Evolutionary conservation across 768 basidiomycete species (phyloP).

Genomic region (Gloeopeniophorella convolvens): DNA sequence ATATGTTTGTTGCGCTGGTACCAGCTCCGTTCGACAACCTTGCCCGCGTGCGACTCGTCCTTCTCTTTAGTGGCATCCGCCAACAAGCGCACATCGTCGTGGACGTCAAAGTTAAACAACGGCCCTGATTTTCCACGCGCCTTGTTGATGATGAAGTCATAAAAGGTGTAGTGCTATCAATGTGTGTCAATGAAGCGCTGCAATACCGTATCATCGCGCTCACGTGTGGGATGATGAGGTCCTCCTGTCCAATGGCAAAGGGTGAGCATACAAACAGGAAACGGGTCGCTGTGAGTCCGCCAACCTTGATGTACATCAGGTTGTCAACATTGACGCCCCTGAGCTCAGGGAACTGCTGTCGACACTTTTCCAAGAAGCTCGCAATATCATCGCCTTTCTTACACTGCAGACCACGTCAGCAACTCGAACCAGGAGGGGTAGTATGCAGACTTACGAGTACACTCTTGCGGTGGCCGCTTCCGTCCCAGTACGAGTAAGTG

Average conservation of each 20-base stretch:
- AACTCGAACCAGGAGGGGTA: constrained; percentile 3
- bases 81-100: constrained; percentile 92
- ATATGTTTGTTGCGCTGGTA: constrained; percentile 97
- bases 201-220: too few relatives aligned
- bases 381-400: constrained; percentile 93
- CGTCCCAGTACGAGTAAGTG: constrained; percentile 97
- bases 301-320: constrained; percentile 95
- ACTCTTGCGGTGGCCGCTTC: constrained; percentile 91
- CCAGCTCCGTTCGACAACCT: constrained; percentile 94
- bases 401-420: constrained; percentile 52
- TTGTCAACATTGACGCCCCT: constrained; percentile 89
- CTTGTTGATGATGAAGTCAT: constrained; percentile 98
- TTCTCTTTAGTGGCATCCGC: constrained; percentile 96
- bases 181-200: too few relatives aligned
- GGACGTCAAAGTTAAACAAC: constrained; percentile 97
- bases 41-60: constrained; percentile 97
- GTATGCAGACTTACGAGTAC: constrained; percentile 59
- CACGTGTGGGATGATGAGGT: constrained; percentile 95
- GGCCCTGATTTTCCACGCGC: constrained; percentile 97
- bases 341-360: constrained; percentile 89
- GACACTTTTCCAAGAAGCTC: constrained; percentile 86
- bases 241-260: constrained; percentile 56
- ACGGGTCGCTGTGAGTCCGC: constrained; percentile 18
- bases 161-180: constrained; percentile 89
- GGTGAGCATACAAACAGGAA: constrained; percentile 6